Conservation (phyloP, 805 yeast genomes). For the Wickerhamomyces strasburgensis region DNA sequence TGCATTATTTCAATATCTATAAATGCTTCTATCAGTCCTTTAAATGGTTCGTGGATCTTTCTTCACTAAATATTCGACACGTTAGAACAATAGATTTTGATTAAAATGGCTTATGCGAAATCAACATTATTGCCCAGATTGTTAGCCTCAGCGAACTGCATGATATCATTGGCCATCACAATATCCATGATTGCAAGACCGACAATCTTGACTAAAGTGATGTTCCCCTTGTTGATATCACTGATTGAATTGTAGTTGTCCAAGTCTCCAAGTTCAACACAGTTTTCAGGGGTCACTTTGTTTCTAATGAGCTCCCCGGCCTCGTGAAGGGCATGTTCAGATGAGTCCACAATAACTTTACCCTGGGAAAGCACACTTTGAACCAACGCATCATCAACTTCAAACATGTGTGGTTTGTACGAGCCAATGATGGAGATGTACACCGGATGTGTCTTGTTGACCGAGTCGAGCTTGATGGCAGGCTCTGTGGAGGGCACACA, state of each 20-base stretch:
- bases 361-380: slow-evolving; percentile 31
- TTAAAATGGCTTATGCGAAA: slow-evolving; percentile 22
- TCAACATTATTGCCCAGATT: slow-evolving; percentile 30
- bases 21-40: too few species aligned
- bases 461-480: slow-evolving; percentile 30
- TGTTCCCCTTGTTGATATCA: slow-evolving; percentile 17
- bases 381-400: slow-evolving; percentile 45
- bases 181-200: slow-evolving; percentile 66
- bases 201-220: slow-evolving; percentile 50
- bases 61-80: too few species aligned
- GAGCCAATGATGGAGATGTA: slow-evolving; percentile 62
- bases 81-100: too few species aligned
- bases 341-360: slow-evolving; percentile 55
- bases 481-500: slow-evolving; percentile 56
- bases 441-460: slow-evolving; percentile 27
- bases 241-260: slow-evolving; percentile 12
- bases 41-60: too few species aligned
- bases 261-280: slow-evolving; percentile 44
- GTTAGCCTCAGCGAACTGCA: slow-evolving; percentile 25
- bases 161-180: slow-evolving; percentile 41
- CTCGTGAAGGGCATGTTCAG: slow-evolving; percentile 49
- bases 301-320: slow-evolving; percentile 61
- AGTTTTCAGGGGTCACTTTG: slow-evolving; percentile 31
- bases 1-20: too few species aligned
- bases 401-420: slow-evolving; percentile 63